Evolutionary conservation across 257 asterid genomes (phyloP).

Genomic region (Jasminum sambac): DNA sequence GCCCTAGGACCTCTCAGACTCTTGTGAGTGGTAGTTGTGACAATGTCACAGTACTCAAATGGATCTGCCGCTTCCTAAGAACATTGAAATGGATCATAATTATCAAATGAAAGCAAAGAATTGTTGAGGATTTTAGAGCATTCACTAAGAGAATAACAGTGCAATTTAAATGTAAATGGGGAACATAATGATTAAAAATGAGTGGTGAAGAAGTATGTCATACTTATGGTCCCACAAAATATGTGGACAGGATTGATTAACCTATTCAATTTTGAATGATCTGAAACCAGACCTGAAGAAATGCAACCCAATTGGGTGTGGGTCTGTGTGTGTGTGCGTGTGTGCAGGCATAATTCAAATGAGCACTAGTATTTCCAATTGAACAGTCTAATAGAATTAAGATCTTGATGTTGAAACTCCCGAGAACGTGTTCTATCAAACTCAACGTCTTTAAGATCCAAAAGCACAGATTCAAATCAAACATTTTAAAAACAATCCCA

Average conservation of each 20-base stretch:
- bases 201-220: too few species aligned
- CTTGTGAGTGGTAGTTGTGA: constrained; percentile 98
- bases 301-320: too few species aligned
- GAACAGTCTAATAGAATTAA: neutral
- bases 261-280: too few species aligned
- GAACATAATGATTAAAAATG: too few species aligned
- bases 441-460: neutral
- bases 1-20: constrained; percentile 93
- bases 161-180: too few species aligned
- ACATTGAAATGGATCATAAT: constrained; percentile 4
- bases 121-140: neutral
- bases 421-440: neutral
- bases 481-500: constrained; percentile 18
- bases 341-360: too few species aligned
- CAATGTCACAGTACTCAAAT: constrained; percentile 85
- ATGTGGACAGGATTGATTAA: too few species aligned
- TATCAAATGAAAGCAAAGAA: constrained; percentile 2
- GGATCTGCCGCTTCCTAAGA: constrained; percentile 88
- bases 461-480: neutral
- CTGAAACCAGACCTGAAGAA: too few species aligned
- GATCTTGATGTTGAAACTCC: constrained; percentile 9
- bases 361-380: neutral
- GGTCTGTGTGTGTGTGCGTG: too few species aligned
- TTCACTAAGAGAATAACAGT: constrained; percentile 5
- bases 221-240: too few species aligned